phyloP scores from a whole-genome alignment of 306 rosid species.

The Dryas octopetala region DNA sequence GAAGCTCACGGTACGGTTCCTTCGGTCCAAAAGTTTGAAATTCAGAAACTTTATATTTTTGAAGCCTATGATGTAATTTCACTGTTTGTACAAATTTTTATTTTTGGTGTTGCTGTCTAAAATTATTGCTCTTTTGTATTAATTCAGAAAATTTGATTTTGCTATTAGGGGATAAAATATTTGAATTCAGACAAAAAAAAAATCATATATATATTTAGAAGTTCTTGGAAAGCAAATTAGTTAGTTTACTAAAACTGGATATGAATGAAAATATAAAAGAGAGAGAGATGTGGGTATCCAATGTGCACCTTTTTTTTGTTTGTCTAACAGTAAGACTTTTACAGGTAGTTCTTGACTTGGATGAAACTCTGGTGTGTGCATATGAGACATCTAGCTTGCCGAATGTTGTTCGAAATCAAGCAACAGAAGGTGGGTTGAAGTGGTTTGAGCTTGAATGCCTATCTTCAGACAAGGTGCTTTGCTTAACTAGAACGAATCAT shows the following conservation, averaged over 20 bases:
- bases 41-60: background rate
- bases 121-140: background rate
- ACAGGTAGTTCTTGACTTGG: constrained; percentile 95
- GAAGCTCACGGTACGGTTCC: constrained; percentile 61
- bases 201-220: too few relatives aligned
- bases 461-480: constrained; percentile 72
- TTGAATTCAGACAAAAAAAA: background rate
- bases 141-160: background rate
- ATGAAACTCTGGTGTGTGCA: constrained; percentile 93
- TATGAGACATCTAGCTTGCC: constrained; percentile 85
- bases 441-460: constrained; percentile 86
- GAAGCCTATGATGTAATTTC: background rate
- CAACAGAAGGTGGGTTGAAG: constrained; percentile 84
- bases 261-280: background rate
- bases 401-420: constrained; percentile 60
- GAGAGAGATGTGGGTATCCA: background rate
- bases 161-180: background rate
- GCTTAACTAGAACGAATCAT: background rate
- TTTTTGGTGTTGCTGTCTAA: background rate
- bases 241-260: background rate
- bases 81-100: background rate
- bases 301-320: background rate
- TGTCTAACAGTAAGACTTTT: background rate
- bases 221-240: background rate
- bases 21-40: background rate